Conservation (phyloP, 2,329 filamentous ascomycete genomes). For the Graphilbum ipis-grandicollis region DNA sequence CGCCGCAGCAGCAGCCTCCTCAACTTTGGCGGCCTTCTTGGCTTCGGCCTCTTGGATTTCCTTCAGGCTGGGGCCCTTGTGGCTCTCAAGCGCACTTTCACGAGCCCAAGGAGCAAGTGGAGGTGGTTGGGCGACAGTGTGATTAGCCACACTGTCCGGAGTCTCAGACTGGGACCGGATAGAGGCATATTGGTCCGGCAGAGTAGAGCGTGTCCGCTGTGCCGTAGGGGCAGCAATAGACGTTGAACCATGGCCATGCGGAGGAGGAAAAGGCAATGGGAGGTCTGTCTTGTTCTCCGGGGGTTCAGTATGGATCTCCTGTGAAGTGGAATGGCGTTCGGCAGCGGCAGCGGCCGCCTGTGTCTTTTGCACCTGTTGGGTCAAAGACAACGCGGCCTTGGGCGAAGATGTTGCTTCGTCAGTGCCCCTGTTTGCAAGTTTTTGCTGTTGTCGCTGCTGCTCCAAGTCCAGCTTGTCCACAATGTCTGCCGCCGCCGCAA, state of each 20-base stretch:
- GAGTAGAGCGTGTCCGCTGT: constrained; percentile 65
- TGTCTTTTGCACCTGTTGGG: constrained; percentile 72
- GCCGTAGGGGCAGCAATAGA: constrained; percentile 79
- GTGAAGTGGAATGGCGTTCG: constrained; percentile 39
- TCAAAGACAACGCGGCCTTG: constrained; percentile 42
- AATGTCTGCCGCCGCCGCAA: constrained; percentile 4
- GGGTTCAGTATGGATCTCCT: constrained; percentile 17
- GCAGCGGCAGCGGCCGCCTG: constrained; percentile 28
- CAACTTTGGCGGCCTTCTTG: constrained; percentile 75
- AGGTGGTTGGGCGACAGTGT: constrained; percentile 29
- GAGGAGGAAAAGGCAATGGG: constrained; percentile 59
- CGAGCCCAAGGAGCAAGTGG: constrained; percentile 92
- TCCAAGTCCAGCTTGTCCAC: constrained; percentile 3
- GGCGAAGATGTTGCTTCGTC: constrained; percentile 15
- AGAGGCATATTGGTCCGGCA: constrained; percentile 51
- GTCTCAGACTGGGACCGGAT: constrained; percentile 62
- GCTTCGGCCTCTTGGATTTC: constrained; percentile 96
- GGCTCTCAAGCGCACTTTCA: constrained; percentile 52
- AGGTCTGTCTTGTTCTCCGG: constrained; percentile 45
- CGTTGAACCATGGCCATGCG: constrained; percentile 52
- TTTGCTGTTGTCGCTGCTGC: constrained; percentile 6
- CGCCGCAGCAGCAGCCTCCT: constrained; percentile 61
- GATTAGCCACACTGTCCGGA: constrained; percentile 30
- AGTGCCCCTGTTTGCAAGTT: not conserved
- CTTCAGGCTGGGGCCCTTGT: constrained; percentile 80